Evolutionary conservation across 2,329 filamentous ascomycete species (phyloP).

Genomic region (Fusarium ambrosium): DNA sequence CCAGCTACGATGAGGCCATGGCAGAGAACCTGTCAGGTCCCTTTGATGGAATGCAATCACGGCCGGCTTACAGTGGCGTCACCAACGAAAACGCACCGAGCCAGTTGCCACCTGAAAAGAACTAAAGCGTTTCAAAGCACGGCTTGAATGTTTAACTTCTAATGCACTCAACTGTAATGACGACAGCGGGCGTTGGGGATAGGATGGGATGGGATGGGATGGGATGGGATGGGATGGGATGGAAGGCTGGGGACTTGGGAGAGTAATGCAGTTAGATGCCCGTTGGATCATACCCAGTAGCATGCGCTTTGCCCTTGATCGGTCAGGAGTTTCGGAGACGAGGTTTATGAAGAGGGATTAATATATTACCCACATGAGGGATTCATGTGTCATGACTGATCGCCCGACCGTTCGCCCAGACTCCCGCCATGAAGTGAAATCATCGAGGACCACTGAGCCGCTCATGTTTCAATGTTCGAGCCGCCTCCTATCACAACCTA

Average conservation of each 20-base stretch:
- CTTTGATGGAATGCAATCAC: constrained; percentile 70
- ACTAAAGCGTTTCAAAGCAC: constrained; percentile 34
- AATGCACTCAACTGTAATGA: constrained; percentile 30
- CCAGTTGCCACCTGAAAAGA: constrained; percentile 60
- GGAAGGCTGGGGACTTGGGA: not conserved
- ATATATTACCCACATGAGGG: not conserved
- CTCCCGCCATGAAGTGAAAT: not conserved
- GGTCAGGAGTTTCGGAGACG: not conserved
- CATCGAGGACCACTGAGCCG: not conserved
- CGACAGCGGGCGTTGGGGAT: constrained; percentile 12
- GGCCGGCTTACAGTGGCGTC: constrained; percentile 77
- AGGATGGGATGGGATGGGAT: not conserved
- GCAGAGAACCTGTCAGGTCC: constrained; percentile 80
- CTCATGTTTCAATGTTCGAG: too few species aligned
- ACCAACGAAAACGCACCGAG: constrained; percentile 72
- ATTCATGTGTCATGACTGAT: not conserved
- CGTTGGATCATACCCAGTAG: constrained; percentile 11
- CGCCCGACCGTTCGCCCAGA: not conserved
- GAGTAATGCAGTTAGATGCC: constrained; percentile 16
- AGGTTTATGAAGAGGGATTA: not conserved
- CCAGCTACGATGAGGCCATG: constrained; percentile 94
- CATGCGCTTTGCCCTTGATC: constrained; percentile 4
- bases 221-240: too few species aligned
- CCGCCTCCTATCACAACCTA: not conserved
- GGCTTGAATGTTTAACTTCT: constrained; percentile 9